Evolutionary conservation across 208 protist species (phyloP).

Genomic region (Phytomonas francai): DNA sequence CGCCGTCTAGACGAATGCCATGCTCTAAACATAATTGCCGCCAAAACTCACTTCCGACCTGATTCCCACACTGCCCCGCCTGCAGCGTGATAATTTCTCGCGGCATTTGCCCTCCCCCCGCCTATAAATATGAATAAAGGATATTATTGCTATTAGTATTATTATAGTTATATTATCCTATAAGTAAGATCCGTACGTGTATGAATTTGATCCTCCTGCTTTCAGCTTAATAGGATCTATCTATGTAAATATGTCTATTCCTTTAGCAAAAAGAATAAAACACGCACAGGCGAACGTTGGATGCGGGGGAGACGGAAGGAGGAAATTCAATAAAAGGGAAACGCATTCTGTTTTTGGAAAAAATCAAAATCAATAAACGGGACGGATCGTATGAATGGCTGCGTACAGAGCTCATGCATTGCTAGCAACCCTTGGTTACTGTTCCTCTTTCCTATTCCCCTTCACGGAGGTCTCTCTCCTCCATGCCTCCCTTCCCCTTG

Average conservation of each 20-base stretch:
- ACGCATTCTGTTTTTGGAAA: background rate
- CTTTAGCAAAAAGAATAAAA: background rate
- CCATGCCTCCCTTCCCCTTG: no score
- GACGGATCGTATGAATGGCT: background rate
- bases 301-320: background rate
- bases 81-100: constrained; percentile 99
- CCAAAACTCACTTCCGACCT: constrained; percentile 99
- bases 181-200: background rate
- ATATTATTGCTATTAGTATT: constrained; percentile 6
- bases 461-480: background rate
- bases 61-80: constrained; percentile 96
- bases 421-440: background rate
- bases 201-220: background rate
- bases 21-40: constrained; percentile 98
- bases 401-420: background rate
- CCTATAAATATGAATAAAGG: constrained; percentile 14
- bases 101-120: constrained; percentile 92
- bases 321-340: background rate
- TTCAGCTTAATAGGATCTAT: background rate
- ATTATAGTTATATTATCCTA: background rate
- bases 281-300: background rate
- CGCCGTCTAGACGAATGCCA: constrained; percentile 94
- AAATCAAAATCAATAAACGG: background rate
- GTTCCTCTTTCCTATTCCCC: background rate
- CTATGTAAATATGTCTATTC: background rate